Base-by-base conservation (phyloP, 805 yeast genomes). In the Candida maris region DNA sequence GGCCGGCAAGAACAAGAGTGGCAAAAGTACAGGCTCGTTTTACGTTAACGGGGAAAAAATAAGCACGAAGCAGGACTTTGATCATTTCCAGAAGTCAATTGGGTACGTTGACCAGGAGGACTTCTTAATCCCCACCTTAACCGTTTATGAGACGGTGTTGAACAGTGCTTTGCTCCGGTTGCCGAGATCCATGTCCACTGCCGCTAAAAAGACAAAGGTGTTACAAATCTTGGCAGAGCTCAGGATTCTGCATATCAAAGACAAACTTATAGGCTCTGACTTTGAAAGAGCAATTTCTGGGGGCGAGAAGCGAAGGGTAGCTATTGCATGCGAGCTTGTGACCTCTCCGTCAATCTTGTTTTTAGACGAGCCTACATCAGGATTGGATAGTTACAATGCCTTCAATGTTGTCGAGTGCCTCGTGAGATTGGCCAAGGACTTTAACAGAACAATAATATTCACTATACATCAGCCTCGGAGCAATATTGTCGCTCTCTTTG, bases 41-140 rank as follows among this genome's bases (percentile, higher is more conserved):
- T 75, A 70, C 48, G 75, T 88, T 16, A 93, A 93, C 58, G 97
- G 97, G 3, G 73, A 74, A 41, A 45, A 47, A 30, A 42, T 64
- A 13, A 29, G 35, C 8, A 36, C 52, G 19, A 46, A 36, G 24
- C 48, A 52, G 14, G 67, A 62, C 25, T 34, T 53, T 32, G 60
- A 62, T 5, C 73, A 77, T 27, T 81, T 75, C 57, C 71, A 75
- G 40, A 79, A 79, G 49, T 73, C 86, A 4, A 77, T 84, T 38
- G 98, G 97, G 0, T 93, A 88, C 69, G 98, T 93, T 6, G 97
- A 93, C 59, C 98, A 93, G 61, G 96, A 93, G 51, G 96, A 89
- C 56, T 82, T 77, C 45, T 67, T 93, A 38, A 73, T 93, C 42
- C 94, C 97, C 3, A 93, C 98, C 0, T 68, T 91, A 41, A 91